Evolutionary conservation across 176 grass and related monocot genomes (phyloP), one percentile per base, ranked within the genome.

Genomic region (Carex littledalei): DNA sequence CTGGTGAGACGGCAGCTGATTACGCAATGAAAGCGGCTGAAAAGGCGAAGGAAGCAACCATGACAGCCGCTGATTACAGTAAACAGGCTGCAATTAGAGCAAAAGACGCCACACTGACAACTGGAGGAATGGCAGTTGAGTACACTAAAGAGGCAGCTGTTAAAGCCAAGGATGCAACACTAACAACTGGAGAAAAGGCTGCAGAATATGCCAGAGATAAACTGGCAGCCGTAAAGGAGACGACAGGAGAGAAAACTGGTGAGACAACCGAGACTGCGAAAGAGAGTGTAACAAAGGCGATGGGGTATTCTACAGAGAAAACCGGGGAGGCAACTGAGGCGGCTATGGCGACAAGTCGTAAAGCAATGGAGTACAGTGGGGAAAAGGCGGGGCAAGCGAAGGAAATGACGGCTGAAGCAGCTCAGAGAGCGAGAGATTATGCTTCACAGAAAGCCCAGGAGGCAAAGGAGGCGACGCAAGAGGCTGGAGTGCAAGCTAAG

Each of bases 1-100:
- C 88, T 3, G 83, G 73, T 72, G 80, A 54, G 63, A 85, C 14
- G 12, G 63, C 88, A 31, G 84, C 86, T 21, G 89, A 80, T 14
- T 93, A 93, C 16, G 62, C 93, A 6, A 85, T 7, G 26, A 73
- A 87, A 75, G 86, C 79, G 50, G 68, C 85, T 1, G 86, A 84
- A 71, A 79, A 86, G 35, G 68, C 87, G 3, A 87, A 84, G 34
- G 77, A 84, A 16, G 17, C 84, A 0, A 83, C 66, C 7, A 32
- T 84, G 65, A 39, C 14, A 80, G 61, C 69, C 13, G 84, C 34
- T 1, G 88, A 86, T 37, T 85, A 52, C 9, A 24, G 35, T 8
- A 63, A 43, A 41, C 17, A 84, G 62, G 67, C 43, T 3, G 81
- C 89, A 0, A 89, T 71, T 1, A 76, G 77, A 32, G 79, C 85